Base-by-base conservation (phyloP, 768 basidiomycete species). In the Dendrothele bispora region DNA sequence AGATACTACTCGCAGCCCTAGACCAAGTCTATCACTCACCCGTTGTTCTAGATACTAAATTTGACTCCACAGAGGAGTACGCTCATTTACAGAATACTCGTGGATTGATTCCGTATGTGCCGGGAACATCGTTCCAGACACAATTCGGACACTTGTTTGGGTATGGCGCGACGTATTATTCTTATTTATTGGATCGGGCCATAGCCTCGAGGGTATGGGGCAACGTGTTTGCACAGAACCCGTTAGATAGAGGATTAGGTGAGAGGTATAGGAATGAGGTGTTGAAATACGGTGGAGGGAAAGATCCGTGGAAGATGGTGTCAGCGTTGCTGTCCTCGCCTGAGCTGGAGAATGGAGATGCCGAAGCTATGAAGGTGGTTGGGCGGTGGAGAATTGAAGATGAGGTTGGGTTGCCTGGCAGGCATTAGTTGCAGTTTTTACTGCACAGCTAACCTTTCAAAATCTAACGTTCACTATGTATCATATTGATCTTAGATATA, bases 151-250 rank as follows among this genome's bases (percentile, higher is more conserved):
- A 99, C 62, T 70, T 99, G 5, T 95, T 88, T 59, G 93, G 95
- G 2, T 99, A 99, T 57, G 95, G 95, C 5, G 94, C 95, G 12
- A 97, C 93, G 0, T 99, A 99, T 63, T 99, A 99, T 59, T 94
- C 93, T 3, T 99, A 99, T 61, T 76, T 98, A 11, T 95, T 99
- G 55, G 97, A 98, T 55, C 83, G 95, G 4, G 93, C 93, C 4
- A 97, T 99, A 50, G 95, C 97, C 0, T 89, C 89, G 5, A 79
- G 88, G n/a, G 86, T 98, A 0, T 99, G 91, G 88, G 65, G 71
- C 8, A 77, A 81, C 8, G 70, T 95, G 0, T 98, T 98, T 58
- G 69, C 73, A 7, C 51, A 55, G 0, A 74, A 88, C 36, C 89
- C 91, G 0, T 65, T 98, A 14, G 74, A 75, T 45, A 71, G 95